phyloP scores from a whole-genome alignment of 2,329 filamentous ascomycete species.

The Curvularia sp. region DNA sequence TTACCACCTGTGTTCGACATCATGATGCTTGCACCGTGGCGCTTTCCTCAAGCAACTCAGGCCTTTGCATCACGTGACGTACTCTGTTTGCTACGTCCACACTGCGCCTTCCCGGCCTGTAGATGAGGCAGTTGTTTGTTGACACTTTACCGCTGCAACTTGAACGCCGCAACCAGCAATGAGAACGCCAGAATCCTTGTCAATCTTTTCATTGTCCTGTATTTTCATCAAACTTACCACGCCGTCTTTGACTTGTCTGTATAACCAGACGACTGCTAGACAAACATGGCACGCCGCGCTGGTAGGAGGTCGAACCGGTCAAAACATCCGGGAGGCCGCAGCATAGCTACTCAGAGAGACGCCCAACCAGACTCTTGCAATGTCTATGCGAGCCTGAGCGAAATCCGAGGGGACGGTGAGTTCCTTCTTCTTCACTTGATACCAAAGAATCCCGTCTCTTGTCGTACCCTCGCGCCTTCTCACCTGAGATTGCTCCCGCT shows the following conservation, averaged over 20 bases:
- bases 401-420: conserved; percentile 16
- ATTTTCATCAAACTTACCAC: background rate
- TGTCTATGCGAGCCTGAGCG: conserved; percentile 16
- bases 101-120: conserved; percentile 12
- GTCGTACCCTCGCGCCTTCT: background rate
- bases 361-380: conserved; percentile 13
- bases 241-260: background rate
- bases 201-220: background rate
- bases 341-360: conserved; percentile 3
- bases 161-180: background rate
- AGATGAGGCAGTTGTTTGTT: background rate
- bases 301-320: conserved; percentile 8
- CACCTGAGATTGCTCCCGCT: background rate
- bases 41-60: background rate
- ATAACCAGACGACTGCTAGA: background rate
- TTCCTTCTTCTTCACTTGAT: background rate
- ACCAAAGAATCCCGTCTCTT: background rate
- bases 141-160: background rate
- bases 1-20: background rate
- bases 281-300: conserved; percentile 22
- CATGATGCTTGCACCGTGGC: background rate
- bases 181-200: background rate
- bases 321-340: conserved; percentile 9
- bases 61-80: background rate
- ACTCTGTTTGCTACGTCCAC: conserved; percentile 10